Evolutionary conservation across 345 rosid species (phyloP).

Genomic region (Mallotus nudiflorus): DNA sequence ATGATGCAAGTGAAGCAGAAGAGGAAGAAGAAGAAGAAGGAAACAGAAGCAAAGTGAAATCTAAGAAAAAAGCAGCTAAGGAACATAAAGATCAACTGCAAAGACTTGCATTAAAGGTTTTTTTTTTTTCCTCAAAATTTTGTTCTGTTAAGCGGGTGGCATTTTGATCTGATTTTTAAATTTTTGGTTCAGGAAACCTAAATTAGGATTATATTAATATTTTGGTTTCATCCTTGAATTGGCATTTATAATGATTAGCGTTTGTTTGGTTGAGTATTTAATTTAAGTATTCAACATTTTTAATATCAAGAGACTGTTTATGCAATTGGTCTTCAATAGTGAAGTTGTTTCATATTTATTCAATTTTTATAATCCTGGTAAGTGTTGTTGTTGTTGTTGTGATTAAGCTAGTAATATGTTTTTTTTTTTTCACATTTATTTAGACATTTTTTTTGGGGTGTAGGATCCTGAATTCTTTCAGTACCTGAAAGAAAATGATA

Average conservation of each 20-base stretch:
- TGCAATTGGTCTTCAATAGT: neutral
- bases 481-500: conserved; percentile 73
- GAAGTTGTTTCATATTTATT: neutral
- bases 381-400: neutral
- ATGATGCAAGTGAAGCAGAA: conserved; percentile 26
- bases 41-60: conserved; percentile 22
- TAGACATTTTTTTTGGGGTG: no score
- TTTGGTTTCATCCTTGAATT: no score
- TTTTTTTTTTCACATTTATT: conserved; percentile 24
- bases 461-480: conserved; percentile 88
- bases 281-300: no score
- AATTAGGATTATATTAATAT: neutral
- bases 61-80: conserved; percentile 44
- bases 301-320: neutral
- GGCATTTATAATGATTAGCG: no score
- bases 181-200: neutral
- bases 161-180: neutral
- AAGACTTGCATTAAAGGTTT: conserved; percentile 70
- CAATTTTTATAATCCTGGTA: no score
- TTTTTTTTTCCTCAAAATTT: no score
- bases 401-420: neutral
- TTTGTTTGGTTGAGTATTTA: no score
- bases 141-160: neutral
- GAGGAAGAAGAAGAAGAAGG: neutral
- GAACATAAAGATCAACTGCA: conserved; percentile 77